Evolutionary conservation across 495 filamentous ascomycete genomes (phyloP).

Genomic region (Aspergillus ostianus): DNA sequence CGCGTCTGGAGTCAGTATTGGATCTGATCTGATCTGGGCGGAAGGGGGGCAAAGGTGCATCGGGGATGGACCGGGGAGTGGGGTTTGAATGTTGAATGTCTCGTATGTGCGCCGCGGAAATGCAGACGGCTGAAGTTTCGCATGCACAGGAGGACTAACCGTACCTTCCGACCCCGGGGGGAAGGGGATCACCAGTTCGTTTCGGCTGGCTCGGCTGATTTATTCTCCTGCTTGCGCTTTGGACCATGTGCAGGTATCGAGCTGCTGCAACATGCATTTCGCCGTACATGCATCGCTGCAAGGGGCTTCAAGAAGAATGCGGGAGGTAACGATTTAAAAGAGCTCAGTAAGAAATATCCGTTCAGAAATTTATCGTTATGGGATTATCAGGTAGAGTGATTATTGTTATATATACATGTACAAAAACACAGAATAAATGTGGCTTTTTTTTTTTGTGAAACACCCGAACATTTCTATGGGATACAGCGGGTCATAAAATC

Average conservation of each 20-base stretch:
- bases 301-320: not conserved
- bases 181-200: not conserved
- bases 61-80: not conserved
- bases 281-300: not conserved
- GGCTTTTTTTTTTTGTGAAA: constrained; percentile 15
- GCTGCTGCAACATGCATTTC: not conserved
- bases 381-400: constrained; percentile 9
- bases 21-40: constrained; percentile 35
- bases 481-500: constrained; percentile 15
- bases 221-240: not conserved
- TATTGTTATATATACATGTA: constrained; percentile 28
- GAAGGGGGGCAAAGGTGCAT: not conserved
- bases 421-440: constrained; percentile 16
- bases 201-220: constrained; percentile 6
- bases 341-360: not conserved
- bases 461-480: constrained; percentile 17
- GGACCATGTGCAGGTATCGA: not conserved
- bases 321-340: not conserved
- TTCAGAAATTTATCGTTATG: constrained; percentile 4
- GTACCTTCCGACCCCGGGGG: not conserved
- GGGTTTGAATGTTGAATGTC: not conserved
- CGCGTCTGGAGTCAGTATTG: constrained; percentile 71
- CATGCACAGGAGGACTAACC: not conserved
- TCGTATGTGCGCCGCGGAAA: not conserved
- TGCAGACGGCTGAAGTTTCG: not conserved